phyloP scores from a whole-genome alignment of 768 basidiomycete genomes.

The Mycena rosella region DNA sequence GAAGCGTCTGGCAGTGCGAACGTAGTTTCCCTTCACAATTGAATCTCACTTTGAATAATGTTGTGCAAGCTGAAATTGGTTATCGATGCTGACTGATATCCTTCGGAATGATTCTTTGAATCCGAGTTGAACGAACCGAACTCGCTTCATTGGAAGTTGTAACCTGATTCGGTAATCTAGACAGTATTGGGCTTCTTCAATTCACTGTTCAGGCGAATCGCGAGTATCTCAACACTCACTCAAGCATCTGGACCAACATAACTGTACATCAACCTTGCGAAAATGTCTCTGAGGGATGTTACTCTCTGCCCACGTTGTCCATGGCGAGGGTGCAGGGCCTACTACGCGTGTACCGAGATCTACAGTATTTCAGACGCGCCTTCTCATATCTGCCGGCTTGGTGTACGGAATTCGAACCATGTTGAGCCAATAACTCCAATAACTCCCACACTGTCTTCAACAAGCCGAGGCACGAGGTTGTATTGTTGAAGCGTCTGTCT shows the following conservation, averaged over 20 bases:
- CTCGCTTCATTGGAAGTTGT: too few relatives aligned
- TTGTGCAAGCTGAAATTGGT: constrained; percentile 8
- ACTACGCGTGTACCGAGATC: constrained; percentile 10
- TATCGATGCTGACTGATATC: constrained; percentile 8
- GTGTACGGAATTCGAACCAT: constrained; percentile 14
- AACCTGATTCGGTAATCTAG: constrained; percentile 1
- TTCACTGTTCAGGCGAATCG: constrained; percentile 11
- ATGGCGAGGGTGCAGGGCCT: constrained; percentile 10
- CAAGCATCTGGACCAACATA: constrained; percentile 6
- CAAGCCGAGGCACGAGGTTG: too few relatives aligned
- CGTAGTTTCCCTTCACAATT: constrained; percentile 15
- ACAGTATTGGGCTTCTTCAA: constrained; percentile 15
- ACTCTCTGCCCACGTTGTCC: constrained; percentile 12
- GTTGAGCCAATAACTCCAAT: constrained; percentile 18
- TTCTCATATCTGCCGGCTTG: constrained; percentile 12
- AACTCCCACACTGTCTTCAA: constrained; percentile 8
- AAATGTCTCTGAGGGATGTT: constrained; percentile 14
- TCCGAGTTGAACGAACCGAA: too few relatives aligned
- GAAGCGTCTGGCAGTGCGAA: constrained; percentile 12
- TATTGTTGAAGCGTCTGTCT: too few relatives aligned
- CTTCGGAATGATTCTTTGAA: constrained; percentile 1
- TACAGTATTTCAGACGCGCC: constrained; percentile 11
- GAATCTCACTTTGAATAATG: constrained; percentile 9
- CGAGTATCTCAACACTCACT: constrained; percentile 9
- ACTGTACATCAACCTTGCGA: constrained; percentile 14